A percentile compares a stretch with the other conserved stretches of the same genome.
These are phyloP conservation scores for Rhododendron simsii DNA, from an alignment of 148 eudicot genomes.

Conservation along the genomic window DNA sequence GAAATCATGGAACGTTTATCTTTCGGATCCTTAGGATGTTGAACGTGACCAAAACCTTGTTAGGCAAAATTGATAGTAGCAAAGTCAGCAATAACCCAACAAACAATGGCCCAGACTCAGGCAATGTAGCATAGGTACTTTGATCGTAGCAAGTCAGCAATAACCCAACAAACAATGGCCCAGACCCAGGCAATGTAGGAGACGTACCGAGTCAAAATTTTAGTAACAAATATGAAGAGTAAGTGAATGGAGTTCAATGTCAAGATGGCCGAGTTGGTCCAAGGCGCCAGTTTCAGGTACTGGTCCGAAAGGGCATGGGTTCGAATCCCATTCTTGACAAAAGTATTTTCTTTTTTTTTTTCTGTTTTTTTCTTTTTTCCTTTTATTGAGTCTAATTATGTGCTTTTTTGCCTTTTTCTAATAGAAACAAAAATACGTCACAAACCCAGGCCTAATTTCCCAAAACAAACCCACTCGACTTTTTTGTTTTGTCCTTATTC, in stretches of 20 bases:
- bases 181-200: background rate
- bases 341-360: no score
- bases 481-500: no score
- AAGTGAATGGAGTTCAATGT: background rate
- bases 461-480: no score
- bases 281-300: slow-evolving; percentile 99
- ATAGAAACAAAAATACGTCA: no score
- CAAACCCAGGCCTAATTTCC: no score
- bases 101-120: background rate
- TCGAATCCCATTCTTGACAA: slow-evolving; percentile 61
- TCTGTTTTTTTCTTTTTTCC: background rate
- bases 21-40: background rate
- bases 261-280: slow-evolving; percentile 95
- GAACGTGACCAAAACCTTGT: background rate
- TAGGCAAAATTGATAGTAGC: no score
- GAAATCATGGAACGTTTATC: background rate
- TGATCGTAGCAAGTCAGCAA: no score
- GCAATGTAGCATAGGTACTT: background rate
- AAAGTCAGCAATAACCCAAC: background rate
- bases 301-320: slow-evolving; percentile 97
- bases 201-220: no score
- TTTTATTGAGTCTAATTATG: no score
- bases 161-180: background rate
- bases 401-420: no score
- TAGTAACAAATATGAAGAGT: no score